Base-by-base conservation (phyloP, 345 rosid species). In the Gossypium turneri region DNA sequence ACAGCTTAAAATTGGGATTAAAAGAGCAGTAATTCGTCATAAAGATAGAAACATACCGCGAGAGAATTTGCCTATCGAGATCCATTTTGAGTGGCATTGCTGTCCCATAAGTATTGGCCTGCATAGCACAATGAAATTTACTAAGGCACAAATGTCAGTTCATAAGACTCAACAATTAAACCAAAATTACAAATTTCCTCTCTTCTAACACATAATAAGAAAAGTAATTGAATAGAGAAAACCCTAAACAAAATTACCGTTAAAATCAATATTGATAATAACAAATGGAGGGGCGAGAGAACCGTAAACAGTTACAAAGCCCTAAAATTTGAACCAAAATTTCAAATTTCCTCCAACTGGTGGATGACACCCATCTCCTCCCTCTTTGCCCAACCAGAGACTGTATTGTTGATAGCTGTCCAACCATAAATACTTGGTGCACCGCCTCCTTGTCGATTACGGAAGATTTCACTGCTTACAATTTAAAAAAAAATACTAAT, bases 81-180 rank as follows among this genome's bases (percentile, higher is more conserved):
- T 92, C 95, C 98, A 93, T 92, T 86, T 86, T 93, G 80, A 96
- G 58, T 1, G 97, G 94, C 53, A 96, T 85, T 4, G 99, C 94
- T 11, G 90, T 51, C 7, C 99, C 99, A 63, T 90, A 96, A 7
- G 89, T 88, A 75, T 82, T 86, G 1, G 84, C 87, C 74, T 22
- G 22, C 22, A 22, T 22, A 22, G 22, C 22, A 22, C 22, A 22
- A 22, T 22, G 22, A 22, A 22, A 22, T 22, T 22, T 22, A 22
- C 22, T 22, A 22, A 22, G 1, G 22, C 22, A 22, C 1, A 22
- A 22, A 22, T 22, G 1, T 22, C 22, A 22, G 22, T 22, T 22
- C 22, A 22, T 22, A 22, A 22, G 22, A 22, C 22, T 22, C 22
- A 22, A 22, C 22, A 22, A 22, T 22, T 22, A 22, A 22, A 22